phyloP scores from a whole-genome alignment of 805 yeast species.

The Lipomyces yamadae region DNA sequence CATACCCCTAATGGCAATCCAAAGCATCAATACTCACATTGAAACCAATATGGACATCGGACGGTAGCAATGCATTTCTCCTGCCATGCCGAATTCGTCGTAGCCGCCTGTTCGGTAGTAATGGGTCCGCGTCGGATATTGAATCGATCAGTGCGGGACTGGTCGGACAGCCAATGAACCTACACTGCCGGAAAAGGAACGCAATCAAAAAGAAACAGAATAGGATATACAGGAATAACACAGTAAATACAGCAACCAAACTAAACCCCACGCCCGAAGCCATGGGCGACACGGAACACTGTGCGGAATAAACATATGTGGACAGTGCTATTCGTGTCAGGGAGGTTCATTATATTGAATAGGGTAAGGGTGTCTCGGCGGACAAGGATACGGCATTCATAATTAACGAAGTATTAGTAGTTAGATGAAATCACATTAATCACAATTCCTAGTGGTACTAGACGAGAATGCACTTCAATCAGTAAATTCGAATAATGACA shows the following conservation, averaged over 20 bases:
- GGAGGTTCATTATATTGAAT: neutral
- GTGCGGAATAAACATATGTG: neutral
- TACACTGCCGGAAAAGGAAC: conserved; percentile 3
- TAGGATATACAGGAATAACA: neutral
- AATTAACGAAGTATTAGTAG: no score
- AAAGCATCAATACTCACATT: neutral
- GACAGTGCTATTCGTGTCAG: neutral
- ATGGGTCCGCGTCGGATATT: neutral
- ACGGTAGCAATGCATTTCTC: neutral
- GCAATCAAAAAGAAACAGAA: neutral
- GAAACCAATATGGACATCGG: neutral
- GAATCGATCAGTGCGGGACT: neutral
- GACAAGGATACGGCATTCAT: no score
- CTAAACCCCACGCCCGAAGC: neutral
- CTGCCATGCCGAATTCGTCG: conserved; percentile 1
- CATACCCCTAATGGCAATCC: neutral
- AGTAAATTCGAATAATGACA: no score
- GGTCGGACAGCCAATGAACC: neutral
- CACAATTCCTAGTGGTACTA: no score
- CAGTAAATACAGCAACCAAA: neutral
- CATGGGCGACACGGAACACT: neutral
- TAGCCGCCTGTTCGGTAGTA: neutral
- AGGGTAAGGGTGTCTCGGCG: neutral
- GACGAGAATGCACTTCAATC: no score
- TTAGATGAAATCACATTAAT: no score